Base-by-base conservation (phyloP, 495 filamentous ascomycete genomes). In the Penicillium steckii region DNA sequence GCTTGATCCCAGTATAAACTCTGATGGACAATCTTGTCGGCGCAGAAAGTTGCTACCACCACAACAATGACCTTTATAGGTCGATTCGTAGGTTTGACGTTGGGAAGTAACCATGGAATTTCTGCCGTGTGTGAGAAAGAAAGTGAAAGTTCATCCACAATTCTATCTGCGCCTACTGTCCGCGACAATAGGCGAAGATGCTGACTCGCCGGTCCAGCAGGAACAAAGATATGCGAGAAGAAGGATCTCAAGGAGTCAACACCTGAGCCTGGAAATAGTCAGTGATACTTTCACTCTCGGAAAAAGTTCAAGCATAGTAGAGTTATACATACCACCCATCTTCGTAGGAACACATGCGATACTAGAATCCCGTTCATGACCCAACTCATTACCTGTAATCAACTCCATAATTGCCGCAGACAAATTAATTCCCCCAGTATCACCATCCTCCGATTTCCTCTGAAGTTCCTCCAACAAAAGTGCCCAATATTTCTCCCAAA, bases 1-100 rank as follows among this genome's bases (percentile, higher is more conserved):
- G 86, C 89, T 67, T 95, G 90, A 62, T 95, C 91, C 90, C 90
- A 96, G 49, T 87, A 85, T 19, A 94, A 80, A 53, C 87, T 85
- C 66, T 95, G 89, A 51, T 86, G 81, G 52, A 82, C 87, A 10
- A 95, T 73, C 46, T 83, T 82, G 15, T 87, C 86, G 2, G 85
- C 90, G 17, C 86, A 74, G 40, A 93, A 81, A 53, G 84, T 83
- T 17, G 89, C 87, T 13, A 92, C 80, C 52, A 80, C 81, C 12
- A 90, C 84, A 27, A 94, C 70, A 0, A 85, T 80, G 10, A 94
- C 70, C 30, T 85, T 79, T 9, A 93, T 80, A 33, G 78, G 68
- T 41, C 76, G 80, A 17, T 78, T 68, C 6, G 90, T 95, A 1
- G 89, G 83, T 3, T 85, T 80, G 3, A 95, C 76, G 1, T 81